A percentile compares a stretch with the other conserved stretches of the same genome.
These are phyloP conservation scores for Aquilaria agallochum DNA, from an alignment of 441 rosid species.

Conservation along the genomic window DNA sequence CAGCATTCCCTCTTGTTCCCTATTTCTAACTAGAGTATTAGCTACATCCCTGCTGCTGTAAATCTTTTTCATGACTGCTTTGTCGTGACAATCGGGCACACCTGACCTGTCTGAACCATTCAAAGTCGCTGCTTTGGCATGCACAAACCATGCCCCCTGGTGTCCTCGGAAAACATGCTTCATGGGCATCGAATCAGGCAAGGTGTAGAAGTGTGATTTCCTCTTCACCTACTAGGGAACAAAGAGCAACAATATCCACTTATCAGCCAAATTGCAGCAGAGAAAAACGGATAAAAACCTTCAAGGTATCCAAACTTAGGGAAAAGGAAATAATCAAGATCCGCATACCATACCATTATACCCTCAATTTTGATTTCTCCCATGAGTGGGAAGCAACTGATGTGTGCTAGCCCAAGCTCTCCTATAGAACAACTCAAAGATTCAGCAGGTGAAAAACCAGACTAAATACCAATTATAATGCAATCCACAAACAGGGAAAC, in stretches of 20 bases:
- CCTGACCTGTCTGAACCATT: slow-evolving; percentile 12
- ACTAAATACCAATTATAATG: neutral
- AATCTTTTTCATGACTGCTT: slow-evolving; percentile 6
- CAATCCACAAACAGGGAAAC: neutral
- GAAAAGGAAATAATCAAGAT: slow-evolving; percentile 5
- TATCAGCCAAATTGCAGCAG: neutral
- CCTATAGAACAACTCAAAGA: slow-evolving; percentile 32
- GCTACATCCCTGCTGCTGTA: slow-evolving; percentile 3
- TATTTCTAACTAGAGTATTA: slow-evolving; percentile 4
- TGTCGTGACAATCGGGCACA: slow-evolving; percentile 7
- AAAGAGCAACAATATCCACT: slow-evolving; percentile 3
- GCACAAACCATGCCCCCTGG: slow-evolving; percentile 40
- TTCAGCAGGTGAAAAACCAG: slow-evolving; percentile 1
- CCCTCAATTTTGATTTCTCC: slow-evolving; percentile 47
- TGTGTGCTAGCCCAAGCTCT: slow-evolving; percentile 46
- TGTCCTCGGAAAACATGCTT: slow-evolving; percentile 40
- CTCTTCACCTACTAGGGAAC: slow-evolving; percentile 39
- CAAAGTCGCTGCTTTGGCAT: slow-evolving; percentile 21
- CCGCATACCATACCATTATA: slow-evolving; percentile 39
- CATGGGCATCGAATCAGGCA: slow-evolving; percentile 39
- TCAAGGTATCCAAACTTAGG: neutral
- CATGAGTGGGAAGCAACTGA: slow-evolving; percentile 31
- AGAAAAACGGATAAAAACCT: neutral
- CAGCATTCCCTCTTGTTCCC: neutral
- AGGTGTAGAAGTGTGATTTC: slow-evolving; percentile 33